Evolutionary conservation across 2,329 filamentous ascomycete genomes (phyloP), one percentile per base, ranked within the genome.

Genomic region (Scedosporium dehoogii): DNA sequence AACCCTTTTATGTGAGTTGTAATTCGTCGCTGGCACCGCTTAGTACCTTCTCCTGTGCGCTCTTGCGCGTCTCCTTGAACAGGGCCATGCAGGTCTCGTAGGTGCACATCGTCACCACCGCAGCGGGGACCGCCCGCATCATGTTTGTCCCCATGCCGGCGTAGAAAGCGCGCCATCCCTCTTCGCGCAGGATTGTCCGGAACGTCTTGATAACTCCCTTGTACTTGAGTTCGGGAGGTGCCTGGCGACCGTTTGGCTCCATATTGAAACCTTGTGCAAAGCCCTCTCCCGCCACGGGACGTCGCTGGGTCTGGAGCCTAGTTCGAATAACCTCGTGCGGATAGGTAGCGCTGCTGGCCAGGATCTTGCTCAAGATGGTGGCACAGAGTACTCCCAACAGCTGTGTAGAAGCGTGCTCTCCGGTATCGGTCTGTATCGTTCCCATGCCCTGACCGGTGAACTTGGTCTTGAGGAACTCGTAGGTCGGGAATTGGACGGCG

Each of bases 71-170:
- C 62, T 74, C 71, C 64, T 81, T 81, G 21, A 85, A 73, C 62
- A 76, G 72, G 60, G 79, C 76, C 83, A 85, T 85, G 59, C 81
- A 76, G 68, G 88, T 94, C 76, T 99, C 94, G 71, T 96, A 99
- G 12, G 93, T 97, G 71, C 97, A 81, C 88, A 99, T 96, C 3
- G 94, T 99, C 27, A 96, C 96, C 70, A 96, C 96, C 21, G 94
- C 93, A 23, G 94, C 92, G 38, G 94, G 94, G 12, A 99, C 88
- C 6, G 94, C 94, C 63, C 94, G 85, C 80, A 97, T 91, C 85
- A 99, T 90, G 76, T 99, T 99, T 58, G 93, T 96, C 44, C 94
- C 94, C 81, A 99, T 91, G 42, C 94, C 94, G 25, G 92, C 93
- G 73, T 99, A 99, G 70, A 99, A 97, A 3, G 93, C 93, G 65